Conservation (phyloP, 2,329 filamentous ascomycete species). For the Pseudogymnoascus verrucosus region DNA sequence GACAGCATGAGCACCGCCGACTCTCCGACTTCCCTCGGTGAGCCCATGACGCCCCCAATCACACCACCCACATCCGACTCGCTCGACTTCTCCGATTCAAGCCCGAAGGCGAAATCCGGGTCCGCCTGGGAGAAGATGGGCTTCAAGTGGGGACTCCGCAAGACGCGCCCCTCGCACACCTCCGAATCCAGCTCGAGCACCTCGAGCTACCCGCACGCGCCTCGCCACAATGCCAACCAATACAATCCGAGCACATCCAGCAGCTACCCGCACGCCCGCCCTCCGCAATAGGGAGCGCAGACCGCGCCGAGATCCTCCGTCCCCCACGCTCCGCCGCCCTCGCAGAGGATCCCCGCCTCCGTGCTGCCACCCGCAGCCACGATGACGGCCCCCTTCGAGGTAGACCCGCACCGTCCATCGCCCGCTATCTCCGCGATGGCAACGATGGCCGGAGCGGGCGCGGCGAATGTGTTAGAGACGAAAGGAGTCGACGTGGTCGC, state of each 20-base stretch:
- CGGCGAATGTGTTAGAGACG: not conserved
- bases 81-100: not conserved
- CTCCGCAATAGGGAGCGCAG: not conserved
- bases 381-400: not conserved
- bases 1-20: not conserved
- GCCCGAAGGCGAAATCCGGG: not conserved
- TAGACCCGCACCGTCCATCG: not conserved
- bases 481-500: not conserved
- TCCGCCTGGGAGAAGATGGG: conserved; percentile 3
- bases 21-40: not conserved
- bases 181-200: not conserved
- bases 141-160: not conserved
- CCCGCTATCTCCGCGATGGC: not conserved
- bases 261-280: not conserved
- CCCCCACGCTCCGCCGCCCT: not conserved
- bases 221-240: not conserved
- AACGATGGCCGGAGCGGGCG: not conserved
- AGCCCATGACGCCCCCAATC: conserved; percentile 8
- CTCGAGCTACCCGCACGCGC: not conserved
- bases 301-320: not conserved
- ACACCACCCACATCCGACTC: not conserved
- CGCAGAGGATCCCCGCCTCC: not conserved
- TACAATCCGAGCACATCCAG: not conserved
- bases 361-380: not conserved
- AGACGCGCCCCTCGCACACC: not conserved